Conservation (phyloP, 2,329 filamentous ascomycete genomes). For the Metarhizium anisopliae region DNA sequence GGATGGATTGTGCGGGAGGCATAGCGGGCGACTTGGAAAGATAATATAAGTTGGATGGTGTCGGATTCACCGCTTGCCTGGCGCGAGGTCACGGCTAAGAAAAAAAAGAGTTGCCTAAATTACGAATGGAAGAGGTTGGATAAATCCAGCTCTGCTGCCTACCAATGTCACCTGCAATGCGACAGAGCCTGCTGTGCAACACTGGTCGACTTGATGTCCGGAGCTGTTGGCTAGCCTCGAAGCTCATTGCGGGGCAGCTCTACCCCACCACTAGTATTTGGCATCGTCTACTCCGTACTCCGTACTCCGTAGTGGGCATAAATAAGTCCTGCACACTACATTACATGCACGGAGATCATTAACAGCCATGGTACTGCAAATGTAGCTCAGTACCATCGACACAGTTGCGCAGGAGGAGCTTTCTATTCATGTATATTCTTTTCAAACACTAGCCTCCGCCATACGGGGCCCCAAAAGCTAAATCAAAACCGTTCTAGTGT, state of each 20-base stretch:
- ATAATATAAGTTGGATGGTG: not conserved
- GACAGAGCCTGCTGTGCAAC: not conserved
- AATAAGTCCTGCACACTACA: too few relatives aligned
- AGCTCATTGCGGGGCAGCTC: slow-evolving; percentile 4
- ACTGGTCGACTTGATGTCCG: not conserved
- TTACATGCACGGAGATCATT: too few relatives aligned
- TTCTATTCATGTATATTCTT: not conserved
- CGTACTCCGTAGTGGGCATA: too few relatives aligned
- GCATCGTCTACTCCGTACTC: too few relatives aligned
- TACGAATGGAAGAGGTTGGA: not conserved
- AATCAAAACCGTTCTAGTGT: slow-evolving; percentile 1
- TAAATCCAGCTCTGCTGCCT: not conserved
- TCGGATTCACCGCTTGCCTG: not conserved
- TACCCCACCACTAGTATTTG: not conserved
- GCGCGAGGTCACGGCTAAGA: not conserved
- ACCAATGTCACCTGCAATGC: too few relatives aligned
- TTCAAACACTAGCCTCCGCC: not conserved
- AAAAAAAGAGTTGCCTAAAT: not conserved
- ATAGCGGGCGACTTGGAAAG: slow-evolving; percentile 14
- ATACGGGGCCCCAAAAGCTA: not conserved
- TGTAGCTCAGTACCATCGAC: too few relatives aligned
- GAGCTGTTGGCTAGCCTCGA: not conserved
- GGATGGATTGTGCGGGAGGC: slow-evolving; percentile 24
- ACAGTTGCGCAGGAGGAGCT: too few relatives aligned
- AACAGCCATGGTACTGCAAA: too few relatives aligned